A percentile compares a stretch with the other conserved stretches of the same genome.
Evolutionary conservation across 2,329 filamentous ascomycete species (phyloP).

Genomic region (Fusarium drepaniforme): DNA sequence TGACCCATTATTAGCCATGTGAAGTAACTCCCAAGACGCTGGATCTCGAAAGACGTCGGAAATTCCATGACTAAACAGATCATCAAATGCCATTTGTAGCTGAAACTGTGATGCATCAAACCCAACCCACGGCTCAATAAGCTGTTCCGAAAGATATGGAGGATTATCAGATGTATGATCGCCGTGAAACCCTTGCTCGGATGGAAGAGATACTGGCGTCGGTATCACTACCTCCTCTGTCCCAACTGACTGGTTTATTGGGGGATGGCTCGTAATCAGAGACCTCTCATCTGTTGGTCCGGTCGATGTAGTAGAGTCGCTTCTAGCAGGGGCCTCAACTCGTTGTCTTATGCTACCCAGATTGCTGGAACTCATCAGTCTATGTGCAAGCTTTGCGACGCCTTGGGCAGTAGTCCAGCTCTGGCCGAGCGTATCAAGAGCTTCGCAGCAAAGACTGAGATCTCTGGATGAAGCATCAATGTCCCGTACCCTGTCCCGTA

Average conservation of each 20-base stretch:
- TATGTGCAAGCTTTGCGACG: conserved; percentile 13
- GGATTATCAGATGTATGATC: not conserved
- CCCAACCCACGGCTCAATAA: not conserved
- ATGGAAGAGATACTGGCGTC: not conserved
- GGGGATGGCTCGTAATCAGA: not conserved
- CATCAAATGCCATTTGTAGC: conserved; percentile 9
- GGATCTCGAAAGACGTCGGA: conserved; percentile 17
- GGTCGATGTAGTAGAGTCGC: not conserved
- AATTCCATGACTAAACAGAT: conserved; percentile 19
- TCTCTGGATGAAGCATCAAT: conserved; percentile 6
- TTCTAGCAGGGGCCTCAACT: not conserved
- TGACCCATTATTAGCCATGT: not conserved
- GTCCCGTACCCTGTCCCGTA: conserved; percentile 14
- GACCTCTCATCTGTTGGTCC: not conserved
- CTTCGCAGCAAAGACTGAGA: conserved; percentile 19
- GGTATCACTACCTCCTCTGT: not conserved
- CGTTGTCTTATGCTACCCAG: not conserved
- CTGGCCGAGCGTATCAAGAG: conserved; percentile 13
- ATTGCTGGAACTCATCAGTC: conserved; percentile 7
- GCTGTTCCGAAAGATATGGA: not conserved
- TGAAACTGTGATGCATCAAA: not conserved
- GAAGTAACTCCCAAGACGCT: conserved; percentile 19
- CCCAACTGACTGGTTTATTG: not conserved
- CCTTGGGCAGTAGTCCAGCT: conserved; percentile 22
- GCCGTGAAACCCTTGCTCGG: not conserved